A percentile compares a stretch with the other conserved stretches of the same genome.
Conservation (phyloP, 495 filamentous ascomycete species). For the Xylaria flabelliformis region DNA sequence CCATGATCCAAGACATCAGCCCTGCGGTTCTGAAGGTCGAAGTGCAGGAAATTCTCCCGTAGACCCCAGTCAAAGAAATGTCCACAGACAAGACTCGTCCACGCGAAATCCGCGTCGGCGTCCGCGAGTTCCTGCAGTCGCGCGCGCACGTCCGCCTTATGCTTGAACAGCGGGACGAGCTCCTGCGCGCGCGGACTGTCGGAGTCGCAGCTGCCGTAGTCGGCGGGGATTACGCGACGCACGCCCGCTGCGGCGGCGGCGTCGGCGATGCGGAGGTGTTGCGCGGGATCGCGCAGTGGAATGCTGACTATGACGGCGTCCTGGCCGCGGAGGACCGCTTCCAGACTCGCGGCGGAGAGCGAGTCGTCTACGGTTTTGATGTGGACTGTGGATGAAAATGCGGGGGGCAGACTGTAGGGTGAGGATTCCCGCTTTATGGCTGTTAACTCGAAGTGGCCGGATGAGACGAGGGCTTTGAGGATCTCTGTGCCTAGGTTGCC, state of each 20-base stretch:
- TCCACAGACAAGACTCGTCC: slow-evolving; percentile 50
- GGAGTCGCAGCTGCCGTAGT: slow-evolving; percentile 54
- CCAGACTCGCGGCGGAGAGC: slow-evolving; percentile 8
- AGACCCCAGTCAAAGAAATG: slow-evolving; percentile 59
- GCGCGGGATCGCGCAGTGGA: slow-evolving; percentile 33
- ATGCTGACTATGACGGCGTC: slow-evolving; percentile 52
- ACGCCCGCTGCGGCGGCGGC: slow-evolving; percentile 57
- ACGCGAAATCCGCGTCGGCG: slow-evolving; percentile 35
- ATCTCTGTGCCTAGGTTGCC: not conserved
- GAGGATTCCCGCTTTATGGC: slow-evolving; percentile 2
- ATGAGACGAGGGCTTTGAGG: not conserved
- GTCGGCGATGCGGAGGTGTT: slow-evolving; percentile 55
- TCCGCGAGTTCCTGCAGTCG: slow-evolving; percentile 28
- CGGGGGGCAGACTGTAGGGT: not conserved
- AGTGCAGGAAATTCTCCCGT: slow-evolving; percentile 40
- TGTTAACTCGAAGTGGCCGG: not conserved
- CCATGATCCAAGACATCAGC: slow-evolving; percentile 40
- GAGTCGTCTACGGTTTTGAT: slow-evolving; percentile 4
- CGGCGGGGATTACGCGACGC: slow-evolving; percentile 60
- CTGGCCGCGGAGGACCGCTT: slow-evolving; percentile 42
- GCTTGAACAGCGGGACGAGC: slow-evolving; percentile 43
- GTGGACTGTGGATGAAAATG: not conserved
- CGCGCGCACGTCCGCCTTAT: slow-evolving; percentile 35
- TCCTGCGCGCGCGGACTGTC: slow-evolving; percentile 46
- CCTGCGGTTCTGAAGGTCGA: slow-evolving; percentile 45